A percentile compares a stretch with the other conserved stretches of the same genome.
Evolutionary conservation across 1,139 yeast species (phyloP).

Genomic region (Zygotorulaspora mrakii): DNA sequence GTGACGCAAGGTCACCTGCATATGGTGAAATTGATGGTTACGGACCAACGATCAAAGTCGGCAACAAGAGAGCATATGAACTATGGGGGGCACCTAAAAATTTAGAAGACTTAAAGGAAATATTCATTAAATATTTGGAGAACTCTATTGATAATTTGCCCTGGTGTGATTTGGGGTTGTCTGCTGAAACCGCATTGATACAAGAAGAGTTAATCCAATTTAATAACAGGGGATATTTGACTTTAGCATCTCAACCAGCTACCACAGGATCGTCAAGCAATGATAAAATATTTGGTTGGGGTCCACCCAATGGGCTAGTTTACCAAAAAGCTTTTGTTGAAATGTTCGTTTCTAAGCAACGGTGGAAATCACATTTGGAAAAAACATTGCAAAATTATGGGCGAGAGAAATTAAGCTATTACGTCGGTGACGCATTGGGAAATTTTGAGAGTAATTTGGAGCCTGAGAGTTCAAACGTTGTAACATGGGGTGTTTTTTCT

Average conservation of each 20-base stretch:
- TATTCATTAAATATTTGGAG: slow-evolving; percentile 72
- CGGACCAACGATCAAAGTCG: slow-evolving; percentile 82
- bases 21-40: slow-evolving; percentile 98
- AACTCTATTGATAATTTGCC: slow-evolving; percentile 78
- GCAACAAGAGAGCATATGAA: slow-evolving; percentile 63
- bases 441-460: slow-evolving; percentile 59
- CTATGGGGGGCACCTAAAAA: slow-evolving; percentile 82
- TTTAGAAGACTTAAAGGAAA: slow-evolving; percentile 57
- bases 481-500: slow-evolving; percentile 96
- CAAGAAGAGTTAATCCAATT: slow-evolving; percentile 84
- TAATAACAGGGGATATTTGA: slow-evolving; percentile 72
- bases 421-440: slow-evolving; percentile 60
- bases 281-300: slow-evolving; percentile 94
- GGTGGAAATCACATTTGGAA: slow-evolving; percentile 58
- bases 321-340: slow-evolving; percentile 95
- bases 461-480: slow-evolving; percentile 58
- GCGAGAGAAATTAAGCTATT: slow-evolving; percentile 46
- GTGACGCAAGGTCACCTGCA: slow-evolving; percentile 95
- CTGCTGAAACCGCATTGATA: slow-evolving; percentile 86
- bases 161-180: slow-evolving; percentile 83
- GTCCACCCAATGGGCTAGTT: slow-evolving; percentile 83
- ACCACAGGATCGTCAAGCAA: slow-evolving; percentile 70
- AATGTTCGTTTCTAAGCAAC: slow-evolving; percentile 66
- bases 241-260: slow-evolving; percentile 95
- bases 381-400: slow-evolving; percentile 49